Conservation (phyloP, 2,329 filamentous ascomycete genomes). For the Talaromyces sp. region DNA sequence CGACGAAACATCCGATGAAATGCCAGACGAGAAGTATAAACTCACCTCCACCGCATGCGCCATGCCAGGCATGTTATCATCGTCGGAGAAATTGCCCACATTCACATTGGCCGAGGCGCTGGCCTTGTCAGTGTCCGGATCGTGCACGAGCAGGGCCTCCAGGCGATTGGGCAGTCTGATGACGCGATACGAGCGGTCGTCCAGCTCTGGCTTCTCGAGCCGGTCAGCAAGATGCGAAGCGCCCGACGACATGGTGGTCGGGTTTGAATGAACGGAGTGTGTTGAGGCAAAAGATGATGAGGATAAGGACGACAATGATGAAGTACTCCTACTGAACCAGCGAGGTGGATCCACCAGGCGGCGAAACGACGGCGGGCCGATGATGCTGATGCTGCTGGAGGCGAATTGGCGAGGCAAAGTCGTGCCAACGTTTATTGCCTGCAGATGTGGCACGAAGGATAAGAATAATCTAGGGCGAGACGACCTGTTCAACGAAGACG, state of each 20-base stretch:
- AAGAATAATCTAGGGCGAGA: not conserved
- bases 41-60: conserved; percentile 76
- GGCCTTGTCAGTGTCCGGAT: conserved; percentile 92
- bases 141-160: conserved; percentile 87
- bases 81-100: conserved; percentile 91
- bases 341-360: not conserved
- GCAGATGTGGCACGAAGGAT: not conserved
- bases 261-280: not conserved
- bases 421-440: not conserved
- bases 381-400: not conserved
- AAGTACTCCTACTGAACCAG: not conserved
- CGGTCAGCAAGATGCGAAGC: conserved; percentile 56
- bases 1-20: not conserved
- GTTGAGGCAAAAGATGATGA: not conserved
- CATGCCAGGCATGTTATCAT: conserved; percentile 85
- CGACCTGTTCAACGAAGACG: not conserved
- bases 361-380: not conserved
- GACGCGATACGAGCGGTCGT: conserved; percentile 83
- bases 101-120: conserved; percentile 93
- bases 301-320: not conserved
- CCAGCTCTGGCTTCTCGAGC: conserved; percentile 76
- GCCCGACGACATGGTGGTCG: conserved; percentile 12
- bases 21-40: not conserved
- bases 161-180: conserved; percentile 79
- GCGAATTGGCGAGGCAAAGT: not conserved